A percentile compares a stretch with the other conserved stretches of the same genome.
phyloP scores from a whole-genome alignment of 1,139 yeast species.

The Cylindricascospora bacillispora region DNA sequence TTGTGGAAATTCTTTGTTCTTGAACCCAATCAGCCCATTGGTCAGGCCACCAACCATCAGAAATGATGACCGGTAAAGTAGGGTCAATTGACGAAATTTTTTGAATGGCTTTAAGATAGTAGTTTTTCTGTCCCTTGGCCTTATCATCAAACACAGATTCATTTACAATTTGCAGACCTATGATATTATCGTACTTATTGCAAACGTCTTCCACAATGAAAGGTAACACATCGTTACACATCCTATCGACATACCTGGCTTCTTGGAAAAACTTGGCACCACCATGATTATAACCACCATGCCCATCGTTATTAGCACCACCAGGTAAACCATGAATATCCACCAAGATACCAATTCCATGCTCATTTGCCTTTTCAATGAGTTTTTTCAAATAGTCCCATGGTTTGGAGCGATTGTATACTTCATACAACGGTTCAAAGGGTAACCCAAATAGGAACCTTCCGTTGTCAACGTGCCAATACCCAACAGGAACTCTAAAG shows the following conservation, averaged over 20 bases:
- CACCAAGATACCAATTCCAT: conserved; percentile 58
- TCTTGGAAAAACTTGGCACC: conserved; percentile 43
- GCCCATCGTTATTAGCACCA: conserved; percentile 80
- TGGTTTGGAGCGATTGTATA: conserved; percentile 45
- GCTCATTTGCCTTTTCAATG: conserved; percentile 19
- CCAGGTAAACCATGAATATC: conserved; percentile 88
- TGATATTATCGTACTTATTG: conserved; percentile 46
- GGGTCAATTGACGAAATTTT: conserved; percentile 45
- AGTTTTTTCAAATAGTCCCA: conserved; percentile 43
- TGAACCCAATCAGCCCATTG: conserved; percentile 64
- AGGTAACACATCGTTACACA: conserved; percentile 40
- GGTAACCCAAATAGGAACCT: conserved; percentile 40
- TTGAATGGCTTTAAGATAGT: conserved; percentile 56
- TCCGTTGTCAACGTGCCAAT: conserved; percentile 73
- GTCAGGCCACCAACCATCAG: conserved; percentile 90
- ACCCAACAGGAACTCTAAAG: conserved; percentile 79
- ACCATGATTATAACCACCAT: conserved; percentile 65
- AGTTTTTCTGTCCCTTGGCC: conserved; percentile 41
- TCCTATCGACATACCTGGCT: conserved; percentile 26
- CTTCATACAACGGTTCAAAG: conserved; percentile 40
- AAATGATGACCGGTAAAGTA: conserved; percentile 58
- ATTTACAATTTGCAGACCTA: conserved; percentile 75
- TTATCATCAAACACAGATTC: conserved; percentile 58
- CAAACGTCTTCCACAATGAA: conserved; percentile 50
- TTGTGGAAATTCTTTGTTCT: conserved; percentile 32